phyloP scores from a whole-genome alignment of 306 rosid genomes.

The Oemleria cerasiformis region DNA sequence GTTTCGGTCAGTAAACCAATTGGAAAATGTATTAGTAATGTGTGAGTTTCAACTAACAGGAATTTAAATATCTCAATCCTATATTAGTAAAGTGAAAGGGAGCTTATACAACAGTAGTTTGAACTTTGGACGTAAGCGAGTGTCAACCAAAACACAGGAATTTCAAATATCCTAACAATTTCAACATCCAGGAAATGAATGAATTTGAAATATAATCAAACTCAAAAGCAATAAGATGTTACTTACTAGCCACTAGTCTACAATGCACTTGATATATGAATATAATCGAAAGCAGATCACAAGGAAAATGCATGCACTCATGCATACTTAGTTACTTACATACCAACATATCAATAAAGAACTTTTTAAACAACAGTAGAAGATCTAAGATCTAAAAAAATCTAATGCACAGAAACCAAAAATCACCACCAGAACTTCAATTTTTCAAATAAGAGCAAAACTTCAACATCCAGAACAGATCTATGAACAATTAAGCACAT shows the following conservation, averaged over 20 bases:
- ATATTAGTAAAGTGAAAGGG: background rate
- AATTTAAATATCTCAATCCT: too few species aligned
- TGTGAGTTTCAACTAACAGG: background rate
- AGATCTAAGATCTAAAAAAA: conserved; percentile 14
- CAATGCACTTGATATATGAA: background rate
- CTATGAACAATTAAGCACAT: background rate
- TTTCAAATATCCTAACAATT: background rate
- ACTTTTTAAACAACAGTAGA: background rate
- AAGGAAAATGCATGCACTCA: background rate
- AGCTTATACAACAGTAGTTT: background rate
- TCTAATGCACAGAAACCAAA: background rate
- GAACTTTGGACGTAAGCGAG: background rate
- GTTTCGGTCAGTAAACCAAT: background rate
- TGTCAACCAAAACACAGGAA: background rate
- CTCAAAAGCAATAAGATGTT: background rate
- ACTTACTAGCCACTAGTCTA: background rate
- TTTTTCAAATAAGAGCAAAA: background rate
- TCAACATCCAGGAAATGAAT: background rate
- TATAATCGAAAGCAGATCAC: background rate
- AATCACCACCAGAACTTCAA: background rate
- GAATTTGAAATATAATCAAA: background rate
- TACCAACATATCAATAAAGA: background rate
- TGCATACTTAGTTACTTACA: background rate
- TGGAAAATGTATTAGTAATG: background rate
- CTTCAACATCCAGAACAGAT: conserved; percentile 2